Evolutionary conservation across 768 basidiomycete genomes (phyloP).

Genomic region (Collybiopsis luxurians): DNA sequence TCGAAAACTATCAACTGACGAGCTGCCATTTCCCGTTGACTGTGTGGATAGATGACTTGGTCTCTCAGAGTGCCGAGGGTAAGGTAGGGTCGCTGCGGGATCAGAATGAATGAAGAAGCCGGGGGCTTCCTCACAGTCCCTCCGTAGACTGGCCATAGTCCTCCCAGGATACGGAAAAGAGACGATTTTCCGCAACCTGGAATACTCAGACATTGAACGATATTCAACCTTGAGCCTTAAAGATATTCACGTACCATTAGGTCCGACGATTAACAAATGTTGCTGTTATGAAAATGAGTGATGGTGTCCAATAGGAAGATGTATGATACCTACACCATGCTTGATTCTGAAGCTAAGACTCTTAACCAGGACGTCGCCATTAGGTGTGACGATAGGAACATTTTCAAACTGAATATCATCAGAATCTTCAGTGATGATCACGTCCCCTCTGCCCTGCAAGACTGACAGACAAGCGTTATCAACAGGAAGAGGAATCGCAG

Average conservation of each 20-base stretch:
- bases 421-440: conserved; percentile 76
- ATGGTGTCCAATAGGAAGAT: not conserved
- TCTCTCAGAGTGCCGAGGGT: conserved; percentile 91
- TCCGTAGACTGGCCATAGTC: conserved; percentile 84
- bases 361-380: conserved; percentile 87
- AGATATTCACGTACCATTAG: conserved; percentile 61
- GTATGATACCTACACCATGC: conserved; percentile 58
- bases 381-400: conserved; percentile 95
- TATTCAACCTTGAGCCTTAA: not conserved
- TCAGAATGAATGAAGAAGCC: conserved; percentile 85
- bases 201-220: not conserved
- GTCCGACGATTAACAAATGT: conserved; percentile 91
- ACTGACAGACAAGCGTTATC: conserved; percentile 48
- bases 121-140: conserved; percentile 89
- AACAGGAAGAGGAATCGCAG: conserved; percentile 2
- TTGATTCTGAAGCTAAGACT: conserved; percentile 87
- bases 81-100: conserved; percentile 96
- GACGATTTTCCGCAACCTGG: conserved; percentile 86
- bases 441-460: conserved; percentile 70
- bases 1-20: conserved; percentile 43
- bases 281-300: conserved; percentile 44
- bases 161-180: conserved; percentile 93
- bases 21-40: conserved; percentile 71
- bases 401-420: conserved; percentile 91
- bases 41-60: conserved; percentile 95